Evolutionary conservation across 768 basidiomycete genomes (phyloP).

Genomic region (Collybiopsis luxurians): DNA sequence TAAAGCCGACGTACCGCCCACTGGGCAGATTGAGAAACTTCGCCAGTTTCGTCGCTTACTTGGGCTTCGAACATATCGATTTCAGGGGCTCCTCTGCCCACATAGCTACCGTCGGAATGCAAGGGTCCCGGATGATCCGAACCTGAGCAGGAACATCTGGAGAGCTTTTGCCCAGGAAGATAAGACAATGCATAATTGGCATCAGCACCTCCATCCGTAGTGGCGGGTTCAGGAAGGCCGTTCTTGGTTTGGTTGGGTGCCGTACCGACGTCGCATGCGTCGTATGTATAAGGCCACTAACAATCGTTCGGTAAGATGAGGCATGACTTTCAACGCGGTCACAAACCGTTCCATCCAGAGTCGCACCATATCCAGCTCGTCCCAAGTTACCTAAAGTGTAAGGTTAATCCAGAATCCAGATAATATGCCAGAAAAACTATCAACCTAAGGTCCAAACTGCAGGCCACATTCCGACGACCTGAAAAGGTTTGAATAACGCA

Average conservation of each 20-base stretch:
- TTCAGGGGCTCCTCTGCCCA: constrained; percentile 81
- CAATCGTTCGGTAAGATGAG: constrained; percentile 1
- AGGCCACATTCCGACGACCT: constrained; percentile 54
- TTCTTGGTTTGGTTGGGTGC: constrained; percentile 70
- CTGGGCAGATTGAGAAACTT: constrained; percentile 85
- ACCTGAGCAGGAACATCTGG: constrained; percentile 78
- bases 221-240: constrained; percentile 61
- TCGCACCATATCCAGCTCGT: constrained; percentile 86
- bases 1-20: constrained; percentile 55
- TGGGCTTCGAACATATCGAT: constrained; percentile 91
- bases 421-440: too few relatives aligned
- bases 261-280: constrained; percentile 48
- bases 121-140: constrained; percentile 78
- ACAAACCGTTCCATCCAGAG: constrained; percentile 73
- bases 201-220: constrained; percentile 53
- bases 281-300: constrained; percentile 83
- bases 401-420: neutral
- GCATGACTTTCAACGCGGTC: neutral
- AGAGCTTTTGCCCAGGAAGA: constrained; percentile 78
- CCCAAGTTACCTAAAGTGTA: constrained; percentile 39
- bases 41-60: constrained; percentile 39
- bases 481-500: constrained; percentile 13
- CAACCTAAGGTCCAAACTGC: constrained; percentile 75
- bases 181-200: constrained; percentile 55
- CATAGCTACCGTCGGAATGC: constrained; percentile 50